A percentile compares a stretch with the other conserved stretches of the same genome.
These are phyloP conservation scores for Globisporangium radiosum DNA, from an alignment of 352 stramenopile species.

Conservation along the genomic window DNA sequence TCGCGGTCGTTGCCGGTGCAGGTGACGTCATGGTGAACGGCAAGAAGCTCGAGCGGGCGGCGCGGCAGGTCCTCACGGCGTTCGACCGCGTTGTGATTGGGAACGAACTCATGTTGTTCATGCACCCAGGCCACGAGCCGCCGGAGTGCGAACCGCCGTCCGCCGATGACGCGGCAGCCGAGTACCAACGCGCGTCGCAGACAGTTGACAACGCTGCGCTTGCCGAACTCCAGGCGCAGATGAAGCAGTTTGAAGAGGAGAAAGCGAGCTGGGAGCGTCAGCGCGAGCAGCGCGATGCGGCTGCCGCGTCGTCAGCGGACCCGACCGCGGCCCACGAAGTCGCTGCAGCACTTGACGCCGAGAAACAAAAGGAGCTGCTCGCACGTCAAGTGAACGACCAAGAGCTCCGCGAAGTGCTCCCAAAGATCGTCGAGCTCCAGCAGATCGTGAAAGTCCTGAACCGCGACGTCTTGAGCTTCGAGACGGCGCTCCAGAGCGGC, in stretches of 20 bases:
- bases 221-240: conserved; percentile 86
- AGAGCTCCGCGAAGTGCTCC: conserved; percentile 88
- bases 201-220: conserved; percentile 62
- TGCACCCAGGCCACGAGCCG: conserved; percentile 44
- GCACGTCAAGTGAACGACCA: conserved; percentile 85
- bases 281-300: conserved; percentile 42
- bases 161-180: conserved; percentile 77
- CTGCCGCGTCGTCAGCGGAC: conserved; percentile 8
- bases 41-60: conserved; percentile 45
- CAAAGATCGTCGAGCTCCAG: conserved; percentile 90
- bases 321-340: conserved; percentile 27
- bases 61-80: conserved; percentile 31
- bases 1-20: conserved; percentile 56
- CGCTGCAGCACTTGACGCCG: conserved; percentile 22
- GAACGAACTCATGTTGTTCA: conserved; percentile 86
- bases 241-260: conserved; percentile 85
- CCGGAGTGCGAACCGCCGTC: conserved; percentile 45
- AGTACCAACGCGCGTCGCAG: conserved; percentile 85
- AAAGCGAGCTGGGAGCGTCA: conserved; percentile 86
- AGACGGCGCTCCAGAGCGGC: conserved; percentile 84
- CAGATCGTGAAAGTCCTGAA: conserved; percentile 90
- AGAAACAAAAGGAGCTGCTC: conserved; percentile 60
- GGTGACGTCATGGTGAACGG: conserved; percentile 89
- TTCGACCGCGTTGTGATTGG: conserved; percentile 82
- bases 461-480: conserved; percentile 88